Base-by-base conservation (phyloP, 2,329 filamentous ascomycete species). In the Botryosphaeria dothidea region DNA sequence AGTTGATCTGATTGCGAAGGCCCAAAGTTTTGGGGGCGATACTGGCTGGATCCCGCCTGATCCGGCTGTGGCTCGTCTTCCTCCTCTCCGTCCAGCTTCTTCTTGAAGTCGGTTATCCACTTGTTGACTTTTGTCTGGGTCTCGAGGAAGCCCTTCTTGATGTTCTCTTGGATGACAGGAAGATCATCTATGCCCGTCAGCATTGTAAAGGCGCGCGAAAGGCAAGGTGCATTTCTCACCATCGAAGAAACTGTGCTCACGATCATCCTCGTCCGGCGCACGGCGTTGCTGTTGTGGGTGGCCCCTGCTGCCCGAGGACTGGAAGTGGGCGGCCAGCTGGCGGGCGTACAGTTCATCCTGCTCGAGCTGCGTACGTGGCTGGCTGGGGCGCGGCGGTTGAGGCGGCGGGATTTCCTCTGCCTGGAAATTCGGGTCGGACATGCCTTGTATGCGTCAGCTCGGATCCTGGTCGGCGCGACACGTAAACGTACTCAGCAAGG, bases 131-230 rank as follows among this genome's bases (percentile, higher is more conserved):
- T 96, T 64, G 87, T 89, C 80, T 98, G 95, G 1, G 95, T 98
- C 74, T 99, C 93, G 64, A 93, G 74, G 79, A 99, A 99, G 3
- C 95, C 95, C 80, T 98, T 96, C 75, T 90, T 90, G 70, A 99
- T 86, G 73, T 96, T 97, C 75, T 97, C 92, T 69, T 89, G 90
- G 74, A 99, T 97, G 57, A 94, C 88, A 1, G 95, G 94, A 15
- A 99, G 86, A 70, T 99, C 95, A 72, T 99, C 95, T 88, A 69
- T 38, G 21, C 25, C 6, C 41, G 41, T 60, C 41, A 60, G 41
- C 34, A 27, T 21, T 21, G 8, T 15, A 19, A 25, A 21, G 19
- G 17, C 13, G 56, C 27, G 38, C 23, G 21, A 15, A 38, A 34
- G 25, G 21, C 31, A 31, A 4, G 15, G 2, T n/a, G 23, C 8